Conservation (phyloP, 257 asterid species). For the Solanum tarapatanum region DNA sequence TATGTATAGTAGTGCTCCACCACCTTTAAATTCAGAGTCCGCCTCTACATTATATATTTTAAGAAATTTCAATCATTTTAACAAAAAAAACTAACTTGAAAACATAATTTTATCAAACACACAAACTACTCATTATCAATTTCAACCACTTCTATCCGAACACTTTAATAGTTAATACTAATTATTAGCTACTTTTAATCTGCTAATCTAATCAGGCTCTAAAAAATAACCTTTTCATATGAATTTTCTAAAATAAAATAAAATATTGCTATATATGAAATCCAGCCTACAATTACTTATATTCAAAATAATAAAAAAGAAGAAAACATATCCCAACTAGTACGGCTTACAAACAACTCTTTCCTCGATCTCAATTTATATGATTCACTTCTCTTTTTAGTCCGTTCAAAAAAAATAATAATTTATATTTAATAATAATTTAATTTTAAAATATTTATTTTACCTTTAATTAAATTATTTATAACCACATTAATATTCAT, state of each 20-base stretch:
- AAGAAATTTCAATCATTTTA: background rate
- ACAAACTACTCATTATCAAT: background rate
- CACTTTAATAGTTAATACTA: background rate
- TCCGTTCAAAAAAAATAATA: too few relatives aligned
- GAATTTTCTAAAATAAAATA: background rate
- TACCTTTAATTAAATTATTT: too few relatives aligned
- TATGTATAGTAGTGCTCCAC: background rate
- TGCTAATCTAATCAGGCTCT: background rate
- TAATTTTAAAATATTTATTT: too few relatives aligned
- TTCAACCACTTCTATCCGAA: background rate
- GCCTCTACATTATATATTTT: background rate
- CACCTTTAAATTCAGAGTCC: fast-evolving
- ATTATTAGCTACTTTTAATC: background rate
- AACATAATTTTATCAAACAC: background rate
- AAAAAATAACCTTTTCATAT: background rate
- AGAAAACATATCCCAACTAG: background rate
- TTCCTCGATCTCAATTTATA: too few relatives aligned
- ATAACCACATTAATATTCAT: too few relatives aligned
- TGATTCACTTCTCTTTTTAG: too few relatives aligned
- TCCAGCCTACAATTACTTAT: too few relatives aligned
- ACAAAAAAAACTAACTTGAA: too few relatives aligned
- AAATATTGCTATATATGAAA: too few relatives aligned
- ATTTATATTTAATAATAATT: too few relatives aligned
- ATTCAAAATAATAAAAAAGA: too few relatives aligned
- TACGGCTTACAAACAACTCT: background rate